phyloP scores from a whole-genome alignment of 768 basidiomycete species.

The Daedalea quercina region DNA sequence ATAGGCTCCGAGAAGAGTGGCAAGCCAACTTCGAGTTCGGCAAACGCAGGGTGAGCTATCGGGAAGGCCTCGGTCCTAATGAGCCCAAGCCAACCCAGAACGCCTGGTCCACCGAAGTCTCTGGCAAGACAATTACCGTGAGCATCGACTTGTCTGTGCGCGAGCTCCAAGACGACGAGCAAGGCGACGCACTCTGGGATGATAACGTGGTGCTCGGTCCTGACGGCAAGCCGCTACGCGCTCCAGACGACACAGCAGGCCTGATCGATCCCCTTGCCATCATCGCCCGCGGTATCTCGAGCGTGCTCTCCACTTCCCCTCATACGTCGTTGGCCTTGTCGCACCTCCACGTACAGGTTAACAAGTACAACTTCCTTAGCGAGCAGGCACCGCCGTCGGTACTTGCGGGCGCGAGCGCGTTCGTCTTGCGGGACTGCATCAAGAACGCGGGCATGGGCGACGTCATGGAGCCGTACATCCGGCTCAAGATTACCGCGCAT shows the following conservation, averaged over 20 bases:
- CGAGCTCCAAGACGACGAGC: slow-evolving; percentile 45
- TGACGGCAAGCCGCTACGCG: slow-evolving; percentile 42
- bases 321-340: slow-evolving; percentile 71
- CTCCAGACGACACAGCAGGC: slow-evolving; percentile 39
- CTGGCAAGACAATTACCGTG: slow-evolving; percentile 47
- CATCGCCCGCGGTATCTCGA: slow-evolving; percentile 64
- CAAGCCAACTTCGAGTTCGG: slow-evolving; percentile 73
- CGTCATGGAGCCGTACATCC: slow-evolving; percentile 73
- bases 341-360: slow-evolving; percentile 51
- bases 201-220: slow-evolving; percentile 66
- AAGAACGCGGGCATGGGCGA: slow-evolving; percentile 61
- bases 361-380: slow-evolving; percentile 33
- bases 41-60: slow-evolving; percentile 70
- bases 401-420: slow-evolving; percentile 42
- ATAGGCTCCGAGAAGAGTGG: slow-evolving; percentile 78
- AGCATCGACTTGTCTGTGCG: slow-evolving; percentile 50
- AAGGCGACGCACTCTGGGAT: slow-evolving; percentile 65
- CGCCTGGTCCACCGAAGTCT: slow-evolving; percentile 57
- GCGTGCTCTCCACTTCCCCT: slow-evolving; percentile 70
- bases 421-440: slow-evolving; percentile 56
- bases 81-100: slow-evolving; percentile 26
- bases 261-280: slow-evolving; percentile 40
- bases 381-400: slow-evolving; percentile 15
- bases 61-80: slow-evolving; percentile 45
- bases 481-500: slow-evolving; percentile 58